Evolutionary conservation across 139 green algal species (phyloP), one percentile per base, ranked within the genome.

Genomic region (Chlorella sp.): DNA sequence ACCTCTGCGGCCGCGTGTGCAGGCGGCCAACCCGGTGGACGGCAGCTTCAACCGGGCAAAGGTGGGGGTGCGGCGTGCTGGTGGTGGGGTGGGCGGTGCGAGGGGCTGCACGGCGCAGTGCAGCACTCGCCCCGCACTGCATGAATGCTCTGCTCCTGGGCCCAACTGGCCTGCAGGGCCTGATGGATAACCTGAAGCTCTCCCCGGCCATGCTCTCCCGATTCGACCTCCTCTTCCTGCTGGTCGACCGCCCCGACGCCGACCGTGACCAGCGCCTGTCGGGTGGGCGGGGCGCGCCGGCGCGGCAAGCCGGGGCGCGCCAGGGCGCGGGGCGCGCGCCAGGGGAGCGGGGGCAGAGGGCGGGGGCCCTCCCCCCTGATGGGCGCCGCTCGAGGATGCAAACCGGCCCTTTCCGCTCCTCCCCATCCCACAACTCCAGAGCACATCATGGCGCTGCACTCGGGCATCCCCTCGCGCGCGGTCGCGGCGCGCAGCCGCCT

Each of bases 201-300:
- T 82, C 70, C 42, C 70, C 84, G 27, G 83, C 90, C 21, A 89
- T 98, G 76, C 85, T 97, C 35, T 91, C 79, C 50, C 83, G 95
- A 67, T 99, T 99, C 77, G 96, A 99, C 85, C 86, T 99, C 17
- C 87, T 95, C 60, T 98, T 98, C 82, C 75, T 97, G 27, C 78
- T 99, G 63, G 67, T 94, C 73, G 95, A 99, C 84, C 79, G 83
- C 1, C 91, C 93, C 0, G 91, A 98, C 51, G 85, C 88, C 12
- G 76, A 79, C 48, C 70, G 83, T 40, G 95, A 98, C 84, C 58
- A 87, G 38, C 81, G 77, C 3, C 81, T 99, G 43, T 92, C n/a
- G n/a, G n/a, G n/a, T n/a, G n/a, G n/a, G n/a, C n/a, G n/a, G n/a
- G n/a, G n/a, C n/a, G n/a, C n/a, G n/a, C n/a, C n/a, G n/a, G n/a